Evolutionary conservation across 2,329 filamentous ascomycete species (phyloP), one percentile per base, ranked within the genome.

Genomic region (Fusarium armeniacum): DNA sequence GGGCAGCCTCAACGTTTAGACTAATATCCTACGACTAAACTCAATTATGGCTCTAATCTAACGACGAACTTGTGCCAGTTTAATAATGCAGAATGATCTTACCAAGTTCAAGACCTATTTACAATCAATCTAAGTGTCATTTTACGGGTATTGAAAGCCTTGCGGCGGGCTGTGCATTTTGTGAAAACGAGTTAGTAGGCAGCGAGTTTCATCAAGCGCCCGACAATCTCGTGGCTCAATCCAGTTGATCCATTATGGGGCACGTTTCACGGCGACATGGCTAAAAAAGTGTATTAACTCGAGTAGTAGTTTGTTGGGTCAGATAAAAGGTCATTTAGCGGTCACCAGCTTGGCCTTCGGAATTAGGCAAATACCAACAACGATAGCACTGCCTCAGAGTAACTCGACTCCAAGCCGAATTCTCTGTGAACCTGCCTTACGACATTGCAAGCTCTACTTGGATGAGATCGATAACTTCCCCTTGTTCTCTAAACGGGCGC

Each of bases 131-230:
- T 5, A 12, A 5, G 18, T 20, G 28, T 22, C 24, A 9, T 8
- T 7, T 7, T 26, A 28, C 10, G 13, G 12, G 16, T 5, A 16
- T 5, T n/a, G 24, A 24, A 38, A 38, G 33, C 16, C 24, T 28
- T 26, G 10, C 5, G 15, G 49, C 9, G 10, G 24, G 49, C 35
- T 40, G 35, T 52, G 35, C 16, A 20, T n/a, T 20, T 20, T 51
- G 26, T 22, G 28, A 32, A 12, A 46, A 32, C 22, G n/a, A 16
- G 24, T 52, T 40, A 10, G 15, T 16, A 52, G 49, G 35, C 32
- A 52, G 33, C 18, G 33, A 28, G 49, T 52, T 52, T 52, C 49
- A 52, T 22, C 32, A 40, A 22, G 49, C 49, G 49, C 49, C 49
- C 49, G n/a, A 22, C 35, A 52, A 41, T 52, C 24, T 52, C 24